Percentiles rank a stretch among this genome's conserved stretches.
phyloP scores from a whole-genome alignment of 441 rosid genomes.

The Adansonia madagascariensis region DNA sequence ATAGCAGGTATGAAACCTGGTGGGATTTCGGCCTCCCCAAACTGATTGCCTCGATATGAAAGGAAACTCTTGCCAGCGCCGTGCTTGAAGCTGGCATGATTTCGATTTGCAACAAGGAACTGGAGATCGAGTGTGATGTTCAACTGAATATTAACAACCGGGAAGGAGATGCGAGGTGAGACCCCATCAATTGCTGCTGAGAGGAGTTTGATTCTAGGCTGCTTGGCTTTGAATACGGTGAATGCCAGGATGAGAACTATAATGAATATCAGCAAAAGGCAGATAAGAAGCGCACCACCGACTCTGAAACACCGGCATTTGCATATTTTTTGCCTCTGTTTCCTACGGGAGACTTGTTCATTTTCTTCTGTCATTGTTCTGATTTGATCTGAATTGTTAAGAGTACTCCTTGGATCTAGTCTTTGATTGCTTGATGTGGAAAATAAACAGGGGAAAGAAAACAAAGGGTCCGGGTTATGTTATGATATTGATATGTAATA shows the following conservation, averaged over 20 bases:
- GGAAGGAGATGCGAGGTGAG: conserved; percentile 50
- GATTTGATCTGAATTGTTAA: neutral
- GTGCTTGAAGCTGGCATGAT: conserved; percentile 59
- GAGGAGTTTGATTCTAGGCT: conserved; percentile 43
- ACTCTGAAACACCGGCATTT: conserved; percentile 30
- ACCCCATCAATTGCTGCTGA: conserved; percentile 54
- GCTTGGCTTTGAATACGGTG: conserved; percentile 58
- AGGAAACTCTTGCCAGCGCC: conserved; percentile 48
- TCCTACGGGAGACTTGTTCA: conserved; percentile 1
- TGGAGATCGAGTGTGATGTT: conserved; percentile 56
- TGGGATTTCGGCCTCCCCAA: conserved; percentile 56
- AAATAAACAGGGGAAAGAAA: neutral
- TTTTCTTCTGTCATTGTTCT: conserved; percentile 30
- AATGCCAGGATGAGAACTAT: conserved; percentile 44
- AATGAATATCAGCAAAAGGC: conserved; percentile 34
- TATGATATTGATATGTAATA: neutral
- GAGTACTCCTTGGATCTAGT: neutral
- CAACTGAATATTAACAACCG: conserved; percentile 39
- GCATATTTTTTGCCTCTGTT: neutral
- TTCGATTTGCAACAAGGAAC: conserved; percentile 51
- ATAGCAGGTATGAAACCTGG: conserved; percentile 54
- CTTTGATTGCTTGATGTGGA: neutral
- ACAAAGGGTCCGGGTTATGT: no score
- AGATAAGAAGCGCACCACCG: conserved; percentile 21
- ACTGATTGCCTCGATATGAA: conserved; percentile 38